A percentile compares a stretch with the other conserved stretches of the same genome.
phyloP scores from a whole-genome alignment of 805 yeast species.

The Suhomyces sp. region DNA sequence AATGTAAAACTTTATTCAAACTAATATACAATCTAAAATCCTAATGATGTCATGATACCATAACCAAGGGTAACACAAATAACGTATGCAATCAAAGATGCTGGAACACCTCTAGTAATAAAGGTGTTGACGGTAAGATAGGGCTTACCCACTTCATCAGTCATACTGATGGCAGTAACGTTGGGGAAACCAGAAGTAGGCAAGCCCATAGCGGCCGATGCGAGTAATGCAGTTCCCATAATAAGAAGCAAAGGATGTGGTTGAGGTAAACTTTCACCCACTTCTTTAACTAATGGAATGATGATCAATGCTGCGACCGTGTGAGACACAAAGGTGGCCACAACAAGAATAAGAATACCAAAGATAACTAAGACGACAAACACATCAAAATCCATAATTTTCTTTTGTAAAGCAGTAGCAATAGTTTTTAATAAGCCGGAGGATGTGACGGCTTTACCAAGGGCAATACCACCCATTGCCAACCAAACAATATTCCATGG shows the following conservation, averaged over 20 bases:
- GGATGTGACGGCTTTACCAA: slow-evolving; percentile 50
- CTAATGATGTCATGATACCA: slow-evolving; percentile 48
- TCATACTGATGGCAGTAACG: slow-evolving; percentile 93
- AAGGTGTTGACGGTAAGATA: slow-evolving; percentile 84
- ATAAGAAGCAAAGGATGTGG: slow-evolving; percentile 87
- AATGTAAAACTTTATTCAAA: not conserved
- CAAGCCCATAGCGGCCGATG: slow-evolving; percentile 95
- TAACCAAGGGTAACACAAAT: slow-evolving; percentile 80
- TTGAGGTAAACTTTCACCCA: slow-evolving; percentile 69
- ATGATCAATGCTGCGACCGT: slow-evolving; percentile 95
- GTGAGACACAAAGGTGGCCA: slow-evolving; percentile 95
- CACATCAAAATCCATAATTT: slow-evolving; percentile 41
- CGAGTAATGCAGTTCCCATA: slow-evolving; percentile 60
- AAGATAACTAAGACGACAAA: slow-evolving; percentile 46
- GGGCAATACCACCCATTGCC: slow-evolving; percentile 56
- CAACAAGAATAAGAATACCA: slow-evolving; percentile 73
- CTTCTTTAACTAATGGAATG: slow-evolving; percentile 84
- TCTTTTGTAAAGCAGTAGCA: slow-evolving; percentile 42
- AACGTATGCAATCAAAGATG: slow-evolving; percentile 70
- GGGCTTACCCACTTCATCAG: slow-evolving; percentile 88
- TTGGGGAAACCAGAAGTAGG: slow-evolving; percentile 98
- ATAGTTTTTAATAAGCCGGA: slow-evolving; percentile 48
- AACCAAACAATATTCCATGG: slow-evolving; percentile 55
- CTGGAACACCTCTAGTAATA: slow-evolving; percentile 87
- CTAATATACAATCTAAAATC: slow-evolving; percentile 6